Percentiles rank a stretch among this genome's conserved stretches.
phyloP scores from a whole-genome alignment of 164 flowering plant genomes.

The Brasenia schreberi region DNA sequence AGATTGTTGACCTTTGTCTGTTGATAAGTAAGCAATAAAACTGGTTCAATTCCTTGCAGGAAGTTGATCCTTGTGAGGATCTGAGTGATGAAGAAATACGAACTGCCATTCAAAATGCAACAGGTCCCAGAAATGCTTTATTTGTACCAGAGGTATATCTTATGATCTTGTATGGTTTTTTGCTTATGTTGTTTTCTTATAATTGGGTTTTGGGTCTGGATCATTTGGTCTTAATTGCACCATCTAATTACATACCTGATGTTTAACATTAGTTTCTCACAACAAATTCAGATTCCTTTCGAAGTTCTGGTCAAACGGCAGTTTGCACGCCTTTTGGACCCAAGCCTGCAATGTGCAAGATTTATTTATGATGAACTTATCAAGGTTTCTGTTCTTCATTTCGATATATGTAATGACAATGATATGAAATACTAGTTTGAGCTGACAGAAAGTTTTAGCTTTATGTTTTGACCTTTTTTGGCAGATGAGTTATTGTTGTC shows the following conservation, averaged over 20 bases:
- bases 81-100: slow-evolving; percentile 86
- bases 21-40: too few species aligned
- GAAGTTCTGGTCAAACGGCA: slow-evolving; percentile 83
- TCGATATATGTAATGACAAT: neutral
- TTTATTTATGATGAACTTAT: slow-evolving; percentile 81
- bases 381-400: slow-evolving; percentile 32
- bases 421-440: neutral
- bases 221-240: slow-evolving; percentile 1
- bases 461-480: slow-evolving; percentile 3
- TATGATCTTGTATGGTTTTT: neutral
- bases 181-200: neutral
- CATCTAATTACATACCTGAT: too few species aligned
- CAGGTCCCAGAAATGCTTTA: slow-evolving; percentile 79
- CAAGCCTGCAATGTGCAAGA: slow-evolving; percentile 90
- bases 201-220: neutral
- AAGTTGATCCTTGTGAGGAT: slow-evolving; percentile 94
- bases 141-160: slow-evolving; percentile 70
- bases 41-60: slow-evolving; percentile 30
- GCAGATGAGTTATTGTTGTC: slow-evolving; percentile 86
- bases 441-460: neutral
- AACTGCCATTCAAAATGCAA: slow-evolving; percentile 93
- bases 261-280: neutral
- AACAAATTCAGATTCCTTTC: slow-evolving; percentile 66
- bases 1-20: too few species aligned
- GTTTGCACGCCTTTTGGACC: slow-evolving; percentile 78